These are phyloP conservation scores for Lichtheimia hyalospora DNA, from an alignment of 371 early-diverging fungal species.

Conservation along the genomic window DNA sequence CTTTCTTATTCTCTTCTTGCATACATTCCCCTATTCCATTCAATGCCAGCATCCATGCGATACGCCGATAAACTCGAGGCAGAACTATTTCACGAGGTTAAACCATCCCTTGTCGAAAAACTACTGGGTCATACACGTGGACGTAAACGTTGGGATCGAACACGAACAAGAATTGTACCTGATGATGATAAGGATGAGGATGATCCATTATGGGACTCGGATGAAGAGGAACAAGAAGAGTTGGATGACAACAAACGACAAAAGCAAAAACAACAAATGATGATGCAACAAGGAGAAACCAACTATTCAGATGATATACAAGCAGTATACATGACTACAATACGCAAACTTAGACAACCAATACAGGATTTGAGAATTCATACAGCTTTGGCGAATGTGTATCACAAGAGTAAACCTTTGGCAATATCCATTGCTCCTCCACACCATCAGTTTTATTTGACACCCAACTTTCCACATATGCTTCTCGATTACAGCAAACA, in stretches of 20 bases:
- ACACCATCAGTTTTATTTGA: no score
- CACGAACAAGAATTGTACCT: no score
- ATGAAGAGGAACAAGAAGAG: neutral
- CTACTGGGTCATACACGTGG: no score
- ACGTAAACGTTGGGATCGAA: no score
- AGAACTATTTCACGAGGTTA: no score
- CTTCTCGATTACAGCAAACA: neutral
- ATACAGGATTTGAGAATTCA: neutral
- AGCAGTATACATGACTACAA: neutral
- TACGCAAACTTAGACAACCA: neutral
- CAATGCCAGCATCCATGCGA: no score
- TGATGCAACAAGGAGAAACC: no score
- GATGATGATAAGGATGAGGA: slow-evolving; percentile 5
- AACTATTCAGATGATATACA: neutral
- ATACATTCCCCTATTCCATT: no score
- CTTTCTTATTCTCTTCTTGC: slow-evolving; percentile 5
- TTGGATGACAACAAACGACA: neutral
- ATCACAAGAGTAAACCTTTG: neutral
- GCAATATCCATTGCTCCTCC: no score
- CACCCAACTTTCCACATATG: neutral
- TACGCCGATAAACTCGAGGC: no score
- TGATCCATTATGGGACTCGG: neutral
- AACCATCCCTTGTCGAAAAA: no score
- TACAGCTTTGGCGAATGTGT: neutral
- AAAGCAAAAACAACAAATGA: neutral